phyloP scores from a whole-genome alignment of 805 yeast genomes.

The Candida anglica region DNA sequence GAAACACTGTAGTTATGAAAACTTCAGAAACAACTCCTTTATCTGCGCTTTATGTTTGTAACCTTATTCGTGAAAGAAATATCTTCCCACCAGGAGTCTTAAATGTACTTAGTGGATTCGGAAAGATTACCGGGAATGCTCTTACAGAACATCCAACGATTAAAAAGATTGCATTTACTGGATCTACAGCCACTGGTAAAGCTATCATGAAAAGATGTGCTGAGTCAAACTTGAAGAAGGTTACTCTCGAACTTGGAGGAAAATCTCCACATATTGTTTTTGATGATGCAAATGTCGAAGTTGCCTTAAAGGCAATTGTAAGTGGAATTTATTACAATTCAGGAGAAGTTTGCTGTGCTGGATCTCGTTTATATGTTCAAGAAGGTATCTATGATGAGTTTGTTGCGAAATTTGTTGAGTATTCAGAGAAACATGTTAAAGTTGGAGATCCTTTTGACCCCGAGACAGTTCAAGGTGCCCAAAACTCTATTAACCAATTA shows the following conservation, averaged over 20 bases:
- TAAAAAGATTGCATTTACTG: constrained; percentile 61
- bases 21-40: constrained; percentile 76
- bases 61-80: constrained; percentile 58
- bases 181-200: constrained; percentile 65
- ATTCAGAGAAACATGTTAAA: constrained; percentile 45
- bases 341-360: constrained; percentile 62
- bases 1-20: constrained; percentile 68
- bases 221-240: constrained; percentile 55
- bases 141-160: constrained; percentile 57
- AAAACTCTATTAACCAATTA: constrained; percentile 52
- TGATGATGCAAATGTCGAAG: constrained; percentile 60
- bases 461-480: constrained; percentile 54
- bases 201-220: constrained; percentile 62
- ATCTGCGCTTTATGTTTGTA: constrained; percentile 59
- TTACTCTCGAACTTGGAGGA: constrained; percentile 71
- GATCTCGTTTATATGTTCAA: constrained; percentile 35
- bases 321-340: constrained; percentile 60
- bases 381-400: constrained; percentile 49
- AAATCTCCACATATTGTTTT: constrained; percentile 63
- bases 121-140: constrained; percentile 65
- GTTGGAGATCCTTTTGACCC: constrained; percentile 54
- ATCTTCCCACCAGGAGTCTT: constrained; percentile 77
- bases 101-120: constrained; percentile 68
- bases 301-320: constrained; percentile 66
- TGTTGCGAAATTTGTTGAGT: constrained; percentile 38